phyloP scores from a whole-genome alignment of 106 monocot species.

The Dioscorea alata region DNA sequence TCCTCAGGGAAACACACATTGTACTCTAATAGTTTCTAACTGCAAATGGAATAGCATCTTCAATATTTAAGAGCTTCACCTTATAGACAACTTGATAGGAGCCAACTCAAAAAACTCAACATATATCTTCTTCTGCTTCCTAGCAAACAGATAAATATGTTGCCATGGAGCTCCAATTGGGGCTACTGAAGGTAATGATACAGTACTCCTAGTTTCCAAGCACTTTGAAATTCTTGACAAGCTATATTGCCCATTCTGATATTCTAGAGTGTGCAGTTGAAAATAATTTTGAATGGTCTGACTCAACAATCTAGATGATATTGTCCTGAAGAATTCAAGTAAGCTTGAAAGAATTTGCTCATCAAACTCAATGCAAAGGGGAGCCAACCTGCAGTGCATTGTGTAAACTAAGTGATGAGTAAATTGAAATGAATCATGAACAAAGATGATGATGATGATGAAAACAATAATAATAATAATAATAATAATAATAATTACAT shows the following conservation, averaged over 20 bases:
- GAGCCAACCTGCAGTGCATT: slow-evolving; percentile 52
- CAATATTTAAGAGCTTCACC: slow-evolving; percentile 28
- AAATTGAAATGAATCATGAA: neutral
- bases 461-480: too few species aligned
- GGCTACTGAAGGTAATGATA: slow-evolving; percentile 57
- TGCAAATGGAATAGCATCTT: too few species aligned
- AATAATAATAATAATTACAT: too few species aligned
- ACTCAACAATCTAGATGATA: slow-evolving; percentile 53
- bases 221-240: slow-evolving; percentile 7
- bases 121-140: slow-evolving; percentile 79
- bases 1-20: too few species aligned
- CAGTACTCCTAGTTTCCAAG: slow-evolving; percentile 5
- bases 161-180: slow-evolving; percentile 92
- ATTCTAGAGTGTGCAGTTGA: slow-evolving; percentile 23
- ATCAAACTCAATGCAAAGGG: slow-evolving; percentile 81
- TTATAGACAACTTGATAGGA: slow-evolving; percentile 71
- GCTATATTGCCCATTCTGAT: slow-evolving; percentile 1
- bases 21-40: too few species aligned
- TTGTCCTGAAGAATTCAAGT: slow-evolving; percentile 50
- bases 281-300: slow-evolving; percentile 33
- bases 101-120: slow-evolving; percentile 72
- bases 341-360: slow-evolving; percentile 70
- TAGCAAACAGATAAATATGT: slow-evolving; percentile 61
- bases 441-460: neutral
- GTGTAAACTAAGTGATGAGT: slow-evolving; percentile 1